Evolutionary conservation across 768 basidiomycete species (phyloP).

Genomic region (Suillus decipiens): DNA sequence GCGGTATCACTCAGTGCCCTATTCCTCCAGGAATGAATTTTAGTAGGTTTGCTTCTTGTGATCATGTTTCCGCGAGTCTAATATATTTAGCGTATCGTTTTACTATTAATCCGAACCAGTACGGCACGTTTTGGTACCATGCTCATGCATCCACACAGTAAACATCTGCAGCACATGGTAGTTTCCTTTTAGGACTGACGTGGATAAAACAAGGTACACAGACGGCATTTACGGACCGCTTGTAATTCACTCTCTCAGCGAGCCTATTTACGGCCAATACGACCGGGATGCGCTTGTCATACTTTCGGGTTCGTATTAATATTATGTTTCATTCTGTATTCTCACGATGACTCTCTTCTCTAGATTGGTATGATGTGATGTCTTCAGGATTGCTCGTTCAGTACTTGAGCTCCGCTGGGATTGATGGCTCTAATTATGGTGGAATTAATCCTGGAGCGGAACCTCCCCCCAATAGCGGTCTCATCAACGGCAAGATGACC

Average conservation of each 20-base stretch:
- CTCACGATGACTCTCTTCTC: not conserved
- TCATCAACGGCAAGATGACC: conserved; percentile 34
- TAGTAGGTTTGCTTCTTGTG: conserved; percentile 18
- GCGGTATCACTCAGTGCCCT: conserved; percentile 50
- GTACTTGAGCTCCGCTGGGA: conserved; percentile 28
- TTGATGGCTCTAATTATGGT: conserved; percentile 30
- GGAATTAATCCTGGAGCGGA: conserved; percentile 36
- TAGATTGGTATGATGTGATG: conserved; percentile 37
- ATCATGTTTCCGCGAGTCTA: not conserved
- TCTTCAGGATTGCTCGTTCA: conserved; percentile 33
- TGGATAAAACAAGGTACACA: conserved; percentile 35
- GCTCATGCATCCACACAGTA: conserved; percentile 35
- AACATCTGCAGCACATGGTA: conserved; percentile 11
- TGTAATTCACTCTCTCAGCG: conserved; percentile 43
- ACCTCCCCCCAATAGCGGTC: conserved; percentile 40
- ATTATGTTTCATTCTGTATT: not conserved
- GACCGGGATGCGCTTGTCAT: conserved; percentile 42
- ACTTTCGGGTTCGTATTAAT: conserved; percentile 32
- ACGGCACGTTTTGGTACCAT: conserved; percentile 54
- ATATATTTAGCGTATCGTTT: conserved; percentile 35
- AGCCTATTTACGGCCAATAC: conserved; percentile 35
- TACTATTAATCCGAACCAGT: conserved; percentile 41
- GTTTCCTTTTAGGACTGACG: conserved; percentile 17
- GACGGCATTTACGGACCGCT: conserved; percentile 53
- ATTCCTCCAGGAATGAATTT: conserved; percentile 51